These are phyloP conservation scores for Zygotorulaspora chibaensis DNA, from an alignment of 805 yeast species.

Conservation along the genomic window DNA sequence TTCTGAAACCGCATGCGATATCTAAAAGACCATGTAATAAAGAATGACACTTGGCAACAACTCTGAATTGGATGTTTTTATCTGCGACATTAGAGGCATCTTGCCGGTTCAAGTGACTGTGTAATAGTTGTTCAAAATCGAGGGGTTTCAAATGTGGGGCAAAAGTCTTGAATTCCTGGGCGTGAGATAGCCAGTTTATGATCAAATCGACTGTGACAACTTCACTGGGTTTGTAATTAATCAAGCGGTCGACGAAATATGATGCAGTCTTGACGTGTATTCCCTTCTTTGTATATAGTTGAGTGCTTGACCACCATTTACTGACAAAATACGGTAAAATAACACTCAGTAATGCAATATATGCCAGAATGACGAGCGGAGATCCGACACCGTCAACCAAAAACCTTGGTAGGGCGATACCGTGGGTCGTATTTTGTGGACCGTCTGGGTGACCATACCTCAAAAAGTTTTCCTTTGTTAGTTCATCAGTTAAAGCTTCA, in stretches of 20 bases:
- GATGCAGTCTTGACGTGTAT: constrained; percentile 83
- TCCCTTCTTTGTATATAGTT: constrained; percentile 75
- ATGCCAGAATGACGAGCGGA: constrained; percentile 55
- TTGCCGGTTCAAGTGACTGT: constrained; percentile 56
- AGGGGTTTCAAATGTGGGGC: constrained; percentile 40
- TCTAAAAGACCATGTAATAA: constrained; percentile 70
- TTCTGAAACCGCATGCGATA: constrained; percentile 76
- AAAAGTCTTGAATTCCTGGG: constrained; percentile 59
- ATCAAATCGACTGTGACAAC: constrained; percentile 53
- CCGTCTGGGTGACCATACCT: constrained; percentile 98
- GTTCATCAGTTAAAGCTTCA: constrained; percentile 89
- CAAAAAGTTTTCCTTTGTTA: constrained; percentile 71
- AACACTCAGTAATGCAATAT: constrained; percentile 69
- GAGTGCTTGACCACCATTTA: constrained; percentile 85
- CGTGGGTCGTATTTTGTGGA: constrained; percentile 83
- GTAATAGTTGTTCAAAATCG: constrained; percentile 49
- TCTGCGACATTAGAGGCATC: constrained; percentile 36
- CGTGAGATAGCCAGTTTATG: constrained; percentile 52
- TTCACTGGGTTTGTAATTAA: constrained; percentile 71
- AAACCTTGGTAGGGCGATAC: constrained; percentile 92
- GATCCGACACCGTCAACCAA: constrained; percentile 80
- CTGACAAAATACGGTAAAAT: constrained; percentile 78
- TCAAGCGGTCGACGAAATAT: constrained; percentile 60
- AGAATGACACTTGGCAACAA: constrained; percentile 60
- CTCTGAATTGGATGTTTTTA: constrained; percentile 42